Evolutionary conservation across 768 basidiomycete genomes (phyloP), one percentile per base, ranked within the genome.

Genomic region (Thelephora ganbajun): DNA sequence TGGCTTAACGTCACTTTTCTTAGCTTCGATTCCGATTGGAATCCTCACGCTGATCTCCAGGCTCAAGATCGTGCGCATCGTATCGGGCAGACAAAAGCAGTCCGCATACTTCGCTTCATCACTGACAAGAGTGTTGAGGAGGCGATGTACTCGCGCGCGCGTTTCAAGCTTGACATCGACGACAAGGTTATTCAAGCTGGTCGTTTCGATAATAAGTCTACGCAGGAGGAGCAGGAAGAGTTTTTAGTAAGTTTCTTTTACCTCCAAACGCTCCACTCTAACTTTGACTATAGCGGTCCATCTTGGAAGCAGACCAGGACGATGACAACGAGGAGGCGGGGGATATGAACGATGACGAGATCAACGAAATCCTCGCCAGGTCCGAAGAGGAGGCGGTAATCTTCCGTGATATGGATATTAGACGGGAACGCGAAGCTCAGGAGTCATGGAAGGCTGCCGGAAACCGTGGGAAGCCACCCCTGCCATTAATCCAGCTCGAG

Each of bases 21-120:
- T 50, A 87, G 83, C 56, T 84, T 88, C 56, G 84, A 88, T 66
- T 77, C 74, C 59, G 85, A 89, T 59, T 86, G 83, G 92, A 99
- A 98, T 69, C 94, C 94, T 43, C 94, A 98, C 57, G 94, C 96
- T 45, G 94, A 99, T 81, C 69, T 98, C 51, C 96, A 99, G 65
- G 96, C 96, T 11, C 96, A 99, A 63, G 94, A 99, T 78, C 90
- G 93, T 73, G 90, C 89, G 11, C 94, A 99, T 74, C 93, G 96
- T 76, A 99, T 99, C 58, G 96, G 96, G 50, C 96, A 99, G 61
- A 99, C 96, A 50, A 94, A 93, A 65, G 87, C 92, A 41, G 96
- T 99, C 16, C 80, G 93, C 30, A 98, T 99, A 53, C 72, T 98
- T 53, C 81, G 94, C 52, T 88, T 99, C 63, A 93, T 99, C 61